Percentiles rank a stretch among this genome's conserved stretches.
Conservation (phyloP, 2,329 filamentous ascomycete species). For the Fusarium veterinarium region DNA sequence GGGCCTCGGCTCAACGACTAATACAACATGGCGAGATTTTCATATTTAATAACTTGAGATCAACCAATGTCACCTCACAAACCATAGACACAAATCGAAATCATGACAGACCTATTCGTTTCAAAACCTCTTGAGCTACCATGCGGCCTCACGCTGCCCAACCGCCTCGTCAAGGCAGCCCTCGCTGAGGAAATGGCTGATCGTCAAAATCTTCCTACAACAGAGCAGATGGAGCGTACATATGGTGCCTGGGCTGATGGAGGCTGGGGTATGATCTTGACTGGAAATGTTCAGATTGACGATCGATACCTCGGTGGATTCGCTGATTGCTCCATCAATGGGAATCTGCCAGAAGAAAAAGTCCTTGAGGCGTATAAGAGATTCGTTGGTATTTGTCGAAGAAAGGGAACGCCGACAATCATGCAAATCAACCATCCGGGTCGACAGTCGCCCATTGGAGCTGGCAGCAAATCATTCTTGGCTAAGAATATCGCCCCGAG, state of each 20-base stretch:
- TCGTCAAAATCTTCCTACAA: conserved; percentile 56
- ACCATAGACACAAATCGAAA: neutral
- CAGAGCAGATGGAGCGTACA: conserved; percentile 53
- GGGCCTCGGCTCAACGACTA: conserved; percentile 7
- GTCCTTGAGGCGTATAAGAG: conserved; percentile 52
- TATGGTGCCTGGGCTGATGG: conserved; percentile 66
- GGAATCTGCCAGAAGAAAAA: conserved; percentile 34
- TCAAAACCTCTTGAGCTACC: conserved; percentile 60
- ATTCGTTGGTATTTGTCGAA: conserved; percentile 50
- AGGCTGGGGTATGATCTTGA: conserved; percentile 65
- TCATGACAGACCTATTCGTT: conserved; percentile 29
- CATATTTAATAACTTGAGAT: neutral
- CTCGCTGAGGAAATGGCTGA: conserved; percentile 60
- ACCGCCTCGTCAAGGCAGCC: conserved; percentile 64
- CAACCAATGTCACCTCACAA: neutral
- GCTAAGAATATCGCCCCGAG: conserved; percentile 58
- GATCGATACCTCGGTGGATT: conserved; percentile 50
- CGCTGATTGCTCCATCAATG: conserved; percentile 50
- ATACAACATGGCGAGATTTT: neutral
- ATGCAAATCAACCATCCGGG: conserved; percentile 62
- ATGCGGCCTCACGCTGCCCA: conserved; percentile 66
- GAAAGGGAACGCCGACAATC: conserved; percentile 52
- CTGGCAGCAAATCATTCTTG: conserved; percentile 51
- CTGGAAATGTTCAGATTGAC: conserved; percentile 61
- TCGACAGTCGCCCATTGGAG: conserved; percentile 55